Evolutionary conservation across 2,329 filamentous ascomycete species (phyloP).

Genomic region (Monilinia fructicola): DNA sequence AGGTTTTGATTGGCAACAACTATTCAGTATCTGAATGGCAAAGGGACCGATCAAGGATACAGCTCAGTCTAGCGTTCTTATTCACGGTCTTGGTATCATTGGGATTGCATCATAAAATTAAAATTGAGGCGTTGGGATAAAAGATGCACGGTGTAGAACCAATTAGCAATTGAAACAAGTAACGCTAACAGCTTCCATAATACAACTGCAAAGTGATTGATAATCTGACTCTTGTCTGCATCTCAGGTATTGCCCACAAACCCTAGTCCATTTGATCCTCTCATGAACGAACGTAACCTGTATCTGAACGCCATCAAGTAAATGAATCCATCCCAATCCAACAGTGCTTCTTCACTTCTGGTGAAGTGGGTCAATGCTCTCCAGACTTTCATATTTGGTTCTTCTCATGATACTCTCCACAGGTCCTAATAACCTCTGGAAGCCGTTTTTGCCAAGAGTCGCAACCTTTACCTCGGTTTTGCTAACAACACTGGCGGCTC

Average conservation of each 20-base stretch:
- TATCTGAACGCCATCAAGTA: constrained; percentile 37
- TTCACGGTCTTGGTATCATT: neutral
- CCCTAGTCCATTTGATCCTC: constrained; percentile 33
- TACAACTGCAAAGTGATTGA: constrained; percentile 26
- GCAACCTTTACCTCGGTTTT: constrained; percentile 90
- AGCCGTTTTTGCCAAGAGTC: constrained; percentile 87
- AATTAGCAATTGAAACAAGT: constrained; percentile 22
- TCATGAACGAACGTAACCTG: constrained; percentile 38
- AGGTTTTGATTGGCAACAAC: neutral
- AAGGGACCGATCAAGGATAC: neutral
- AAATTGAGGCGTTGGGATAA: neutral
- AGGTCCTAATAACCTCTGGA: constrained; percentile 87
- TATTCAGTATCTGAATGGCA: neutral
- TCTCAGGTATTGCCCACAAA: constrained; percentile 37
- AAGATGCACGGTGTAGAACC: constrained; percentile 17
- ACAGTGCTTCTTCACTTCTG: constrained; percentile 35
- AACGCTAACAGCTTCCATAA: constrained; percentile 17
- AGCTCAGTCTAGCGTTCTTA: neutral
- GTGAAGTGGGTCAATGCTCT: constrained; percentile 67
- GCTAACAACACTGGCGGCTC: constrained; percentile 84
- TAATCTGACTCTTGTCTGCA: constrained; percentile 28
- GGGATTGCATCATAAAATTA: neutral
- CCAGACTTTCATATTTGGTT: constrained; percentile 59
- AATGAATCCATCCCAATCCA: constrained; percentile 27
- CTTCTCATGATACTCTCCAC: constrained; percentile 94